Conservation (phyloP, 495 filamentous ascomycete species). For the Letharia lupina region DNA sequence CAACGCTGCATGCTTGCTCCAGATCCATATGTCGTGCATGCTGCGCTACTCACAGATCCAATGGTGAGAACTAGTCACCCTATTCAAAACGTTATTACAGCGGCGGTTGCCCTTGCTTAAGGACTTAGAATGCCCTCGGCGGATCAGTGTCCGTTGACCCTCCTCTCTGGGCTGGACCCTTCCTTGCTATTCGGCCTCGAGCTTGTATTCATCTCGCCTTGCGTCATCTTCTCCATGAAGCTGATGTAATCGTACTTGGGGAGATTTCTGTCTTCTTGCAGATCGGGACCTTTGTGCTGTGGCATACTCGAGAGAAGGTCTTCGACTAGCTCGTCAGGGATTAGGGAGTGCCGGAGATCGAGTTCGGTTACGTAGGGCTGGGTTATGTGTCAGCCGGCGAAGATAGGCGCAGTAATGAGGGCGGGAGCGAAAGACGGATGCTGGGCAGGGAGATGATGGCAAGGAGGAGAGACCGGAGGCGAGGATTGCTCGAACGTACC, state of each 20-base stretch:
- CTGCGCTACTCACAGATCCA: not conserved
- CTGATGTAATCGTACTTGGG: constrained; percentile 84
- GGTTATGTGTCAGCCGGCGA: not conserved
- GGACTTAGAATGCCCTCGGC: not conserved
- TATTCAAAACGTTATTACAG: not conserved
- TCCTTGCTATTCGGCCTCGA: not conserved
- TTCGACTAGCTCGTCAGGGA: constrained; percentile 92
- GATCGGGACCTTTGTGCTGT: constrained; percentile 64
- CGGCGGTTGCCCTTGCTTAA: not conserved
- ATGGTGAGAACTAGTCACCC: not conserved
- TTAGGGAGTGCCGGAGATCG: constrained; percentile 85
- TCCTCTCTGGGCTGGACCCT: not conserved
- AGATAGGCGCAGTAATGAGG: not conserved
- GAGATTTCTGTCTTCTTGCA: constrained; percentile 65
- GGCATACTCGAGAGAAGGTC: constrained; percentile 84
- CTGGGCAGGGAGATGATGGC: not conserved
- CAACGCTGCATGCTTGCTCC: constrained; percentile 4
- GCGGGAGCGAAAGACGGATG: not conserved
- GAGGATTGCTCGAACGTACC: constrained; percentile 35
- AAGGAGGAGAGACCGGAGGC: not conserved
- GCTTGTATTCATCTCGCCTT: constrained; percentile 11
- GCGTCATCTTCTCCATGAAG: constrained; percentile 78
- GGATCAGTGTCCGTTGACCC: not conserved
- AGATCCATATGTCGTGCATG: not conserved
- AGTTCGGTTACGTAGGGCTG: constrained; percentile 94